Percentiles rank a stretch among this genome's conserved stretches.
Conservation (phyloP, 2,329 filamentous ascomycete species). For the Penicillium crustosum region DNA sequence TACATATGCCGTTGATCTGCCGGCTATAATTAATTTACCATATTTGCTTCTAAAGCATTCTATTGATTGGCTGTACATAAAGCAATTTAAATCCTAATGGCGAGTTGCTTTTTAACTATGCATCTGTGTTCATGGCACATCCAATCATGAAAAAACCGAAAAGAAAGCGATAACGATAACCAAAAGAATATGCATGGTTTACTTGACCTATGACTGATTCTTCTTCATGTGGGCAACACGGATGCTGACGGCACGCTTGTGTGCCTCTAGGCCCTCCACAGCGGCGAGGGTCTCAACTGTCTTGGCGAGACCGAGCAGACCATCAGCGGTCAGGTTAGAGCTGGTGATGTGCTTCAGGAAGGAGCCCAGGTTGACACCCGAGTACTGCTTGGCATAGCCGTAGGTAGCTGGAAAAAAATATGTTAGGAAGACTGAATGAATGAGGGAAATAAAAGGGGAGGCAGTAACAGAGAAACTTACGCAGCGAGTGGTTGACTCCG, state of each 20-base stretch:
- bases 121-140: constrained; percentile 23
- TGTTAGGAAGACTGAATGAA: constrained; percentile 20
- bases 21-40: neutral
- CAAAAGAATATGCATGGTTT: neutral
- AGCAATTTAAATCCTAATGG: neutral
- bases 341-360: constrained; percentile 98
- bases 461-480: constrained; percentile 60
- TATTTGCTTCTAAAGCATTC: neutral
- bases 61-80: neutral
- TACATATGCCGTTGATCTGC: neutral
- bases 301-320: constrained; percentile 77
- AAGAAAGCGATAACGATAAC: constrained; percentile 1
- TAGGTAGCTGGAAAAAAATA: constrained; percentile 70
- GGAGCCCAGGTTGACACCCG: constrained; percentile 90
- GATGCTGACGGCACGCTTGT: constrained; percentile 72
- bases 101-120: constrained; percentile 16
- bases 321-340: constrained; percentile 82
- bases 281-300: constrained; percentile 95
- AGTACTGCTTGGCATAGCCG: constrained; percentile 97
- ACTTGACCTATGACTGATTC: constrained; percentile 19
- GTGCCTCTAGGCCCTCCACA: constrained; percentile 92
- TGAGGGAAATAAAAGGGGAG: neutral
- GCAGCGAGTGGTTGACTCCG: constrained; percentile 94
- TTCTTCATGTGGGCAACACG: constrained; percentile 52
- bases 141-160: constrained; percentile 20